Base-by-base conservation (phyloP, 129 eudicot genomes). In the Arctium minus region DNA sequence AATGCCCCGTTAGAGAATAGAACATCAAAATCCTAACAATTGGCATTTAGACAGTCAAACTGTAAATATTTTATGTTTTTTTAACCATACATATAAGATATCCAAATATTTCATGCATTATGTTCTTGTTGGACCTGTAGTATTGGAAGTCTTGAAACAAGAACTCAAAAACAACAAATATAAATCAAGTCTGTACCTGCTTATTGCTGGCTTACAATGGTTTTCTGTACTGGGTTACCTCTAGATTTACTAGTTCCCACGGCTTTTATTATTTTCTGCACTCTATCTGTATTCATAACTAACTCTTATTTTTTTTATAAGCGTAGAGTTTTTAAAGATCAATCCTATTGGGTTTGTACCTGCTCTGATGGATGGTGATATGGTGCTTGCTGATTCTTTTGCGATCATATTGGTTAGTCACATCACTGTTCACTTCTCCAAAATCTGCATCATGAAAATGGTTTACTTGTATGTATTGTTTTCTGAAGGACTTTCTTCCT, bases 281-380 rank as follows among this genome's bases (percentile, higher is more conserved):
- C 1, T 9, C 12, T 9, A 44, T 44, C 13, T 9, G 13, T 44
- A 17, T 56, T 70, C 56, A 5, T 36, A 38, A 46, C 77, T 33
- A 1, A 33, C 36, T 33, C 36, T 50, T 4, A 40, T 62, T 5
- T 56, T 32, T 33, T 17, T 74, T 46, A 2, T 48, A 32, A 48
- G 12, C 86, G 83, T 73, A 94, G 98, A 92, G 78, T 92, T 87
- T 85, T 68, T 86, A 82, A 90, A 92, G 88, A 88, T 94, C 79
- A 94, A 88, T 89, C 98, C 94, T 42, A 79, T 92, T 27, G 94
- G 98, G 70, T 88, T 22, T 39, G 93, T 94, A 32, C 98, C 98
- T 29, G 89, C 85, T 70, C 90, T 94, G 65, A 89, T 82, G 48
- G 97, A 92, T 87, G 94, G 82, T 38, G 94, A 87, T 68, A 46